Evolutionary conservation across 306 rosid species (phyloP), one percentile per base, ranked within the genome.

Genomic region (Vicia villosa): DNA sequence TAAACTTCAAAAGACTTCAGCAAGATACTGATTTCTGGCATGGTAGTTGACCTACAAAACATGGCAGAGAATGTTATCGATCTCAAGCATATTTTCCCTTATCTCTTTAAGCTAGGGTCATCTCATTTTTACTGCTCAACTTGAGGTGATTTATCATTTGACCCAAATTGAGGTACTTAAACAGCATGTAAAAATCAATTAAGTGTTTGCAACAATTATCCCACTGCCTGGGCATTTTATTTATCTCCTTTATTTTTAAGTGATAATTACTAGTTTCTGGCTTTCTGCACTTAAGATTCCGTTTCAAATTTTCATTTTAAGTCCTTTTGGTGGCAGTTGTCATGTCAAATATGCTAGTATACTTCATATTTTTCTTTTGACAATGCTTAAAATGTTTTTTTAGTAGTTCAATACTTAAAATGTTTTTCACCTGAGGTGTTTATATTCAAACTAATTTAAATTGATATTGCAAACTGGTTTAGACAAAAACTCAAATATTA

Each of bases 161-260:
- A 52, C 72, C n/a, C 56, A 26, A 16, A 37, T 70, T 41, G 69
- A 61, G 51, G 70, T 78, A 34, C 57, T 66, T 26, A 43, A 52
- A 20, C 68, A 51, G 68, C 58, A 17, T 82, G 72, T 77, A 74
- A 65, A 74, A 69, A 82, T 66, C 75, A 45, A 37, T 66, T 57
- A 60, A 59, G 63, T 74, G 66, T 75, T 75, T 68, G 65, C 55
- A 32, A 26, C 58, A 78, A 66, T 66, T 46, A 45, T 60, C 34
- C 10, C 46, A 43, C 60, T 59, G 15, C 65, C 49, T 60, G 52
- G 49, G 40, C 70, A 21, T 64, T 59, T 41, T 70, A 30, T 10
- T 43, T 3, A 6, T 8, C 66, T 21, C 40, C 8, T 66, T 22
- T 15, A 43, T 40, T 28, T 20, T 61, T 19, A 24, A 51, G n/a